Base-by-base conservation (phyloP, 2,329 filamentous ascomycete species). In the Rutstroemia sp. region DNA sequence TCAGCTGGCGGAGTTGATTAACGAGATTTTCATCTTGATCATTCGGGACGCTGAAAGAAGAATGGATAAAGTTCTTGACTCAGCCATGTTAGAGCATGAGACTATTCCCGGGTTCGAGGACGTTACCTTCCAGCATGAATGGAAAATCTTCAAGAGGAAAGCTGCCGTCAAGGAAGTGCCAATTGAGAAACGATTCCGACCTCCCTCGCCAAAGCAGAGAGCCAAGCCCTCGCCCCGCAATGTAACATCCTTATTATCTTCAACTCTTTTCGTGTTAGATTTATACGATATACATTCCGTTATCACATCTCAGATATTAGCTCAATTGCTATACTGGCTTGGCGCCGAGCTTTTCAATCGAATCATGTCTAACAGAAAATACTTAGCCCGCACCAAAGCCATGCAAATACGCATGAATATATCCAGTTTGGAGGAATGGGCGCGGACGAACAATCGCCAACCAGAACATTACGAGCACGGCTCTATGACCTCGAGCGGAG, bases 321-420 rank as follows among this genome's bases (percentile, higher is more conserved):
- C 92, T 3, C 94, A 99, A 68, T 78, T 99, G 2, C 79, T 97
- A 46, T 99, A 96, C 74, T 99, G 94, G 94, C 80, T 99, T 16
- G 89, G 92, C 6, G 89, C 92, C 0, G 94, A 99, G 72, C 82
- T 97, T 8, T 99, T 99, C 76, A 99, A 99, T 71, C 87, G 92
- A 57, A 89, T 99, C 71, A 96, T 99, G 89, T 92, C 89, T 30
- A 96, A 95, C 67, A 84, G 90, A 62, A 92, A 92, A 70, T 99
- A 96, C 67, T 78, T 99, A 9, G 92, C 94, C 5, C 82, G 94
- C 53, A 99, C 94, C 17, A 99, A 99, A 72, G 94, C 94, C 3
- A 99, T 99, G 94, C 94, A 99, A 71, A 97, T 99, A 65, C 89
- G 94, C 63, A 97, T 99, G 92, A 99, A 99, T 69, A 84, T 99